phyloP scores from a whole-genome alignment of 2,329 filamentous ascomycete species.

The Blumeria hordei region DNA sequence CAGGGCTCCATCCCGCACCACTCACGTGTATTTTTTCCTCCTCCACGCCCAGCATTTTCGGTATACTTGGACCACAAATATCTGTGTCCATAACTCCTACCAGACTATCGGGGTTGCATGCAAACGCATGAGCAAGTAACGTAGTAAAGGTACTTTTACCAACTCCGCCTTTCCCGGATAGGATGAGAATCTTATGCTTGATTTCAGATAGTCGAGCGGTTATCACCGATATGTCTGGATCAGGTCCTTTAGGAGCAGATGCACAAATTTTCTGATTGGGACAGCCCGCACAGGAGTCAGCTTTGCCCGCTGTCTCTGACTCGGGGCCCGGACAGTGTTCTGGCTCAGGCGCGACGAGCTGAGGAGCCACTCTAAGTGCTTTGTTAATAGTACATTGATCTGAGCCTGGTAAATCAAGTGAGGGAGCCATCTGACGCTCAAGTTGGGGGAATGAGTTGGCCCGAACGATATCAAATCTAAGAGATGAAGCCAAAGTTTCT shows the following conservation, averaged over 20 bases:
- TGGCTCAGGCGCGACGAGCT: conserved; percentile 82
- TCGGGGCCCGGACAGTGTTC: conserved; percentile 91
- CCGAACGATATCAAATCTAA: no score
- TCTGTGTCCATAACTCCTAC: conserved; percentile 97
- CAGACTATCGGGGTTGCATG: conserved; percentile 49
- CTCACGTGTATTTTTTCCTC: conserved; percentile 81
- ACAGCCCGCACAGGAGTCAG: conserved; percentile 78
- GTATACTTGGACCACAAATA: conserved; percentile 87
- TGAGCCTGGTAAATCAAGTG: no score
- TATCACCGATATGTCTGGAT: conserved; percentile 80
- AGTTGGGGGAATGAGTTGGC: no score
- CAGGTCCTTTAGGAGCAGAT: conserved; percentile 78
- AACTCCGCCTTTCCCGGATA: conserved; percentile 88
- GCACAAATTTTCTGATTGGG: conserved; percentile 93
- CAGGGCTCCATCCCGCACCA: conserved; percentile 73
- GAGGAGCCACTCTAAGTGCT: conserved; percentile 30
- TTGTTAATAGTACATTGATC: no score
- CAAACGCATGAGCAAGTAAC: conserved; percentile 72
- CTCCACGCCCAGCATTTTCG: conserved; percentile 98
- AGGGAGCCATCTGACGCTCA: no score
- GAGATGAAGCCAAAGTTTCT: no score
- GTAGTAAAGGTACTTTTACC: conserved; percentile 89
- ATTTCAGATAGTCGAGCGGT: conserved; percentile 59
- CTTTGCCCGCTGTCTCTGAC: conserved; percentile 41
- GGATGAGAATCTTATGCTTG: conserved; percentile 70